phyloP scores from a whole-genome alignment of 1,284 basidiomycete genomes.

The Mycena citricolor region DNA sequence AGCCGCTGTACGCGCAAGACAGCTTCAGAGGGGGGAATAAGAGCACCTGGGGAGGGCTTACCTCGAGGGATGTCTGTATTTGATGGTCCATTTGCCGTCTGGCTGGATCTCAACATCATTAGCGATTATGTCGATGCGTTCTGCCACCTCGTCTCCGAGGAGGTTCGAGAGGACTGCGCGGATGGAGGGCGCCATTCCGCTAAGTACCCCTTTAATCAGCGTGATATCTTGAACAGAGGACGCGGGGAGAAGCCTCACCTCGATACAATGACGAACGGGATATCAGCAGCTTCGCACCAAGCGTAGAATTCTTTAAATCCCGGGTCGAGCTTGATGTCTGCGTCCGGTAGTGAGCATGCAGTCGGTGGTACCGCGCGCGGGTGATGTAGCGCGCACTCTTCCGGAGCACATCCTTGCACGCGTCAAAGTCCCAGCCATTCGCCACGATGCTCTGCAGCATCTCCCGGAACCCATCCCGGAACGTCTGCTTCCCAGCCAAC shows the following conservation, averaged over 20 bases:
- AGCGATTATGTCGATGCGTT: constrained; percentile 84
- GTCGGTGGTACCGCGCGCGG: too few species aligned
- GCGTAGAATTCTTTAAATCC: constrained; percentile 86
- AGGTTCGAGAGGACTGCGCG: constrained; percentile 82
- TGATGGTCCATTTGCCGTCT: constrained; percentile 81
- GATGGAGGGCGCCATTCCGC: constrained; percentile 91
- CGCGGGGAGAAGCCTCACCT: too few species aligned
- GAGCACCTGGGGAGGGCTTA: constrained; percentile 29
- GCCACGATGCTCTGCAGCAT: constrained; percentile 75
- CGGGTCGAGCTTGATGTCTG: constrained; percentile 82
- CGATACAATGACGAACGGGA: constrained; percentile 91
- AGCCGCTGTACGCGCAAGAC: constrained; percentile 55
- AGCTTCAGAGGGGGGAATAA: neutral
- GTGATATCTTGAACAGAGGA: too few species aligned
- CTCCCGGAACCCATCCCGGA: constrained; percentile 80
- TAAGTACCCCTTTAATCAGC: too few species aligned
- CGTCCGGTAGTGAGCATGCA: too few species aligned
- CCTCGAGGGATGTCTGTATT: constrained; percentile 87
- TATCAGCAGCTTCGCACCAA: constrained; percentile 75
- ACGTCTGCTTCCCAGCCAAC: constrained; percentile 63
- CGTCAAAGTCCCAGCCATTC: constrained; percentile 72
- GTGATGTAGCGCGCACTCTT: constrained; percentile 35
- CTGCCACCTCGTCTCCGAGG: constrained; percentile 70
- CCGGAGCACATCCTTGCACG: constrained; percentile 69
- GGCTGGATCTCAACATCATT: constrained; percentile 75